Conservation (phyloP, 805 yeast genomes). For the Nakazawaea ernobii region DNA sequence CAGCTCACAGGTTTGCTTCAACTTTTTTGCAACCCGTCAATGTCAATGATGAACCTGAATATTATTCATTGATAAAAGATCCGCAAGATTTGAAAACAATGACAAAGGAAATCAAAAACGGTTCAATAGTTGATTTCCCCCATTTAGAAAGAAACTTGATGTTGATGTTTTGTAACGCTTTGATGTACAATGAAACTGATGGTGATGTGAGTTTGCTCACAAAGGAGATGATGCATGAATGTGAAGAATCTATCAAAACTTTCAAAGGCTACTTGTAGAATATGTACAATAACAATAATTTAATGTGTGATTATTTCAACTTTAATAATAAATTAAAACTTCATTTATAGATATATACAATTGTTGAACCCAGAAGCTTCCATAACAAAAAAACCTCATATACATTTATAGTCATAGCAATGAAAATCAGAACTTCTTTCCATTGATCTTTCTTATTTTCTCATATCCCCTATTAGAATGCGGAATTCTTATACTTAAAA, state of each 20-base stretch:
- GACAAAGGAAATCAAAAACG: slow-evolving; percentile 50
- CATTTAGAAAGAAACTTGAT: slow-evolving; percentile 64
- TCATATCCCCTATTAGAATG: background rate
- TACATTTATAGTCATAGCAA: background rate
- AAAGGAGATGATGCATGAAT: slow-evolving; percentile 65
- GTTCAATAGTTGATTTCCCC: slow-evolving; percentile 39
- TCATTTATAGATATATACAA: background rate
- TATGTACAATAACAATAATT: background rate
- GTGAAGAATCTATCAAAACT: slow-evolving; percentile 47
- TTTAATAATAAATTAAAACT: background rate
- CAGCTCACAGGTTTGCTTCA: slow-evolving; percentile 68
- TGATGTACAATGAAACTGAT: slow-evolving; percentile 70
- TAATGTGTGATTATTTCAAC: background rate
- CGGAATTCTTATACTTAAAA: background rate
- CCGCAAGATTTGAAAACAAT: slow-evolving; percentile 71
- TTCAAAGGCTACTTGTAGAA: slow-evolving; percentile 42
- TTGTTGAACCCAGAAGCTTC: background rate
- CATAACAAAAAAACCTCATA: too few relatives aligned
- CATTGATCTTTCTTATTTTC: background rate
- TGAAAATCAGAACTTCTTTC: background rate
- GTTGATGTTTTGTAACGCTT: slow-evolving; percentile 78
- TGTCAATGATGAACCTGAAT: slow-evolving; percentile 62
- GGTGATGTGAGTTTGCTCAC: slow-evolving; percentile 60
- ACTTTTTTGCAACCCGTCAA: slow-evolving; percentile 69
- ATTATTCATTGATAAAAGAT: slow-evolving; percentile 50